Evolutionary conservation across 2,329 filamentous ascomycete species (phyloP), one percentile per base, ranked within the genome.

Genomic region (Gaeumannomyces tritici): DNA sequence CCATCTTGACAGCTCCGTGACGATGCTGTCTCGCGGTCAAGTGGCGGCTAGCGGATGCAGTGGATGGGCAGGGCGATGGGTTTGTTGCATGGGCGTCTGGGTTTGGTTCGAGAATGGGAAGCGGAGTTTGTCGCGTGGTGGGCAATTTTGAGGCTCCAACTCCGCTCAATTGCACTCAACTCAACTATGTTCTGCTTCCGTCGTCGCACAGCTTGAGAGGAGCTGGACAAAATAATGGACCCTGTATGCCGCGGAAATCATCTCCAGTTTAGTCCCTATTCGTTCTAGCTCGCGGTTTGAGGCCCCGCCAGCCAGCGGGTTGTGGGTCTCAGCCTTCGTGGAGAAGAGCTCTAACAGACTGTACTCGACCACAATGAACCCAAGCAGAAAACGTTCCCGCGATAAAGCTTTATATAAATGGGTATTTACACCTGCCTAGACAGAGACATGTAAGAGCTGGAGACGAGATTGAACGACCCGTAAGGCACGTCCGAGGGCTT

Each of bases 1-100:
- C 83, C 83, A 86, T 86, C 62, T 64, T 71, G 64, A 62, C 57
- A 35, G 54, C 60, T 60, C 47, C 13, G 31, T 60, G 13, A 24
- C 58, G 27, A 6, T 47, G 13, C 21, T 51, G 42, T 21, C 21
- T 51, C 42, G 42, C 42, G 42, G 42, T 51, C 42, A 24, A 24
- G 42, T 51, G 42, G 42, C 21, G 21, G 42, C 42, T 21, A 21
- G 21, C 18, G 42, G 7, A 21, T 51, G 42, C 42, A n/a, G 42
- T 21, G 21, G 42, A n/a, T 51, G 42, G 21, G 42, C 42, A 51
- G 42, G 42, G 42, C 11, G 42, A 51, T n/a, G 42, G 42, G 7
- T 51, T 24, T 51, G 42, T 11, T 51, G 42, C 42, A 51, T 51
- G 42, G 18, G 42, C n/a, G 42, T 24, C 21, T 8, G 42, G 18